Percentiles rank a stretch among this genome's conserved stretches.
phyloP scores from a whole-genome alignment of 208 protist genomes.

The Trypanosoma melophagium region DNA sequence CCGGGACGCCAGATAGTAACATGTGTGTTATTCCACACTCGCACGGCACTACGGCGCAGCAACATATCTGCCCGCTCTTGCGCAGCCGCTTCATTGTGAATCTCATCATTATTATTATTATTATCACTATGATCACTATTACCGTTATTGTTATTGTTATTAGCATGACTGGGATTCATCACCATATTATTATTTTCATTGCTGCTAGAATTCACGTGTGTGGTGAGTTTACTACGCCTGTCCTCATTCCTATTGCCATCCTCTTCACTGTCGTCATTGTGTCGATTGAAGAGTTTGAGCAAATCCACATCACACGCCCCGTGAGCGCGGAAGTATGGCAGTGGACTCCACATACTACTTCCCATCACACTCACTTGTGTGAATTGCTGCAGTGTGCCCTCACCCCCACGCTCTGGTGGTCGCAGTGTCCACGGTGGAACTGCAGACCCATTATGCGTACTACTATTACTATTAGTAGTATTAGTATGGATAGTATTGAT shows the following conservation, averaged over 20 bases:
- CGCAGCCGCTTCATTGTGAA: slow-evolving; percentile 14
- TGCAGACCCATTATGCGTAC: neutral
- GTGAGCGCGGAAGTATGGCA: slow-evolving; percentile 55
- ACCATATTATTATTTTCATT: no score
- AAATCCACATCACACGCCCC: slow-evolving; percentile 44
- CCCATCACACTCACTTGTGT: slow-evolving; percentile 51
- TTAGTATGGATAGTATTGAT: no score
- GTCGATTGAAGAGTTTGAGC: slow-evolving; percentile 48
- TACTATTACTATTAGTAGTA: neutral
- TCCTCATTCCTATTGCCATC: neutral
- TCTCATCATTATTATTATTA: neutral
- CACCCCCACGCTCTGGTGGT: slow-evolving; percentile 31
- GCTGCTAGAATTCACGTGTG: no score
- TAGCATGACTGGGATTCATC: no score
- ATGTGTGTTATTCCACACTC: slow-evolving; percentile 50
- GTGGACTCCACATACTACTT: slow-evolving; percentile 36
- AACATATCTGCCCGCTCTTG: slow-evolving; percentile 48
- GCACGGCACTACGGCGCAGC: slow-evolving; percentile 55
- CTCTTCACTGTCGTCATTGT: neutral
- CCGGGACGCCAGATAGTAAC: slow-evolving; percentile 65
- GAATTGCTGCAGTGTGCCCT: slow-evolving; percentile 51
- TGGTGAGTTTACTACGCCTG: no score
- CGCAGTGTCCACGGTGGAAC: slow-evolving; percentile 12
- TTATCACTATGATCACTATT: neutral
- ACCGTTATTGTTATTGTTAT: no score